These are phyloP conservation scores for Aotearoamyces nothofagi DNA, from an alignment of 2,329 filamentous ascomycete genomes.

Conservation along the genomic window DNA sequence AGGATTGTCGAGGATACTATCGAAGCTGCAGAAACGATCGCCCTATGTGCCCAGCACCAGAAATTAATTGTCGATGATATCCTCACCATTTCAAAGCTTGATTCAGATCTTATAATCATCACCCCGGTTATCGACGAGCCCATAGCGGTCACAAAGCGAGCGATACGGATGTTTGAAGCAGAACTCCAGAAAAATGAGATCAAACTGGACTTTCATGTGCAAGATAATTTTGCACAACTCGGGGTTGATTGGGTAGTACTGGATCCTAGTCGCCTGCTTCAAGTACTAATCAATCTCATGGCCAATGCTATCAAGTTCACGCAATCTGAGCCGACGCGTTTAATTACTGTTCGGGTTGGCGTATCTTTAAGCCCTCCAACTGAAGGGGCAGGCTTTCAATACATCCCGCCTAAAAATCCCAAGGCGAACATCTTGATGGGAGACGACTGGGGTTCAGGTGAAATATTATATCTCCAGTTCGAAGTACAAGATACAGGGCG, in stretches of 20 bases:
- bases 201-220: slow-evolving; percentile 48
- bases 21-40: slow-evolving; percentile 65
- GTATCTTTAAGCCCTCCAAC: slow-evolving; percentile 16
- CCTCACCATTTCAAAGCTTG: slow-evolving; percentile 51
- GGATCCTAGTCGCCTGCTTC: slow-evolving; percentile 58
- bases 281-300: slow-evolving; percentile 65
- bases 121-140: slow-evolving; percentile 55
- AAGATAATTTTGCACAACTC: slow-evolving; percentile 47
- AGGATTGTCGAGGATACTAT: slow-evolving; percentile 37
- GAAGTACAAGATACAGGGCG: slow-evolving; percentile 51
- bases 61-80: slow-evolving; percentile 56
- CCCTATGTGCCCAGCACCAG: slow-evolving; percentile 63
- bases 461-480: slow-evolving; percentile 26
- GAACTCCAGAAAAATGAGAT: slow-evolving; percentile 59
- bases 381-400: slow-evolving; percentile 13
- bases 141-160: slow-evolving; percentile 46
- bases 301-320: slow-evolving; percentile 54
- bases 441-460: slow-evolving; percentile 19
- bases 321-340: slow-evolving; percentile 40
- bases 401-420: slow-evolving; percentile 16
- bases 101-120: slow-evolving; percentile 53
- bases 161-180: slow-evolving; percentile 63
- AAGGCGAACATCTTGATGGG: slow-evolving; percentile 8
- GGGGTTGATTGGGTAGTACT: slow-evolving; percentile 55
- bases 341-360: slow-evolving; percentile 32